Conservation (phyloP, 306 rosid species). For the Lotus japonicus region DNA sequence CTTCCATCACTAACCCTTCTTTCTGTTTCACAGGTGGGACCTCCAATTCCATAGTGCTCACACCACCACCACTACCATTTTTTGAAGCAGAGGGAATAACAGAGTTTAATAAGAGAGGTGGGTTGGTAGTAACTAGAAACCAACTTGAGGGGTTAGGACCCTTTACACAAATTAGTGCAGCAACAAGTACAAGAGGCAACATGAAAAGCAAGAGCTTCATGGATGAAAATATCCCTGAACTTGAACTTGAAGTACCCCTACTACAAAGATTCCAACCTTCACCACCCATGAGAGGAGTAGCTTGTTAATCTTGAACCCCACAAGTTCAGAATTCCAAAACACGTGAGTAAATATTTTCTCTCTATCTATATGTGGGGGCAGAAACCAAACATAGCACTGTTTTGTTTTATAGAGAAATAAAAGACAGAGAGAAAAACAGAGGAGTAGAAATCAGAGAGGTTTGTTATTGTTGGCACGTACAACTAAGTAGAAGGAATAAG, state of each 20-base stretch:
- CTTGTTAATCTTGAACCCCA: no score
- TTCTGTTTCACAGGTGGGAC: no score
- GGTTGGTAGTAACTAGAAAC: conserved; percentile 7
- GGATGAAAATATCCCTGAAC: conserved; percentile 26
- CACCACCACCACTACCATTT: neutral
- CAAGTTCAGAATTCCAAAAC: no score
- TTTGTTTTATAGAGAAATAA: neutral
- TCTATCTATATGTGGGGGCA: conserved; percentile 2
- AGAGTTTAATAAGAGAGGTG: no score
- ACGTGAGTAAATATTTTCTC: neutral
- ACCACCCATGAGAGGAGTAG: no score
- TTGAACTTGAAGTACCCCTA: neutral
- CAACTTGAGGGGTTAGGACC: conserved; percentile 45
- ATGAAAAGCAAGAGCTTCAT: conserved; percentile 36
- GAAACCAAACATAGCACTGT: conserved; percentile 17
- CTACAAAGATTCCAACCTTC: neutral
- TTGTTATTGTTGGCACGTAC: no score
- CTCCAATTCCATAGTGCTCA: conserved; percentile 16
- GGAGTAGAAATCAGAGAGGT: conserved; percentile 1
- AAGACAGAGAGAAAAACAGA: neutral
- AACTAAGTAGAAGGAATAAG: neutral
- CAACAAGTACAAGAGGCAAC: conserved; percentile 37
- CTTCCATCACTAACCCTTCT: no score
- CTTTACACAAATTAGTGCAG: conserved; percentile 43
- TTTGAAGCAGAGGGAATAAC: no score